Conservation (phyloP, 306 rosid species). For the Cucurbita maxima region DNA sequence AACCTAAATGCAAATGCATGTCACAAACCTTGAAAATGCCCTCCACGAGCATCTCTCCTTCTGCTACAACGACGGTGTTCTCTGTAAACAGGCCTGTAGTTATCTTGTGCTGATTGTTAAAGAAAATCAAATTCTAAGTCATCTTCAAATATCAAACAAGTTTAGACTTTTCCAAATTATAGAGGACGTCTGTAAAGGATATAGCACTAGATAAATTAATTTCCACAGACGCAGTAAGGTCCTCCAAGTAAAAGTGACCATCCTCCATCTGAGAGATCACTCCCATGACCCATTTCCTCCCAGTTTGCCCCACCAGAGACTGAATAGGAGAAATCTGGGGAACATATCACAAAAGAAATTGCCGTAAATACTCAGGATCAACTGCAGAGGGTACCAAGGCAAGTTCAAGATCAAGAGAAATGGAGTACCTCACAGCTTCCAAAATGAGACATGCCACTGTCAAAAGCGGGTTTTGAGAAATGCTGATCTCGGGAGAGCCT, state of each 20-base stretch:
- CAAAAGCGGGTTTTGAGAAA: conserved; percentile 74
- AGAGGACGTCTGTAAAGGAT: conserved; percentile 34
- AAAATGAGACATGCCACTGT: conserved; percentile 41
- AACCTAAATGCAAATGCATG: conserved; percentile 5
- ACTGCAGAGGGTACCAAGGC: background rate
- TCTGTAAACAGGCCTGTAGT: conserved; percentile 86
- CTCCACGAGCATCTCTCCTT: conserved; percentile 80
- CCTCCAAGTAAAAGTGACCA: conserved; percentile 78
- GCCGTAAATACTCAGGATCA: background rate
- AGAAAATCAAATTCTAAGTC: conserved; percentile 23
- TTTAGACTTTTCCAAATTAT: background rate
- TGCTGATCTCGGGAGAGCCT: conserved; percentile 76
- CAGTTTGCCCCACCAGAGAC: conserved; percentile 76
- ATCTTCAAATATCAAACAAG: background rate
- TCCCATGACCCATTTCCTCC: conserved; percentile 83
- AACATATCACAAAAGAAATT: conserved; percentile 4
- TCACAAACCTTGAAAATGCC: conserved; percentile 68
- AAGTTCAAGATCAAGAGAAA: background rate
- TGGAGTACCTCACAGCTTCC: conserved; percentile 78
- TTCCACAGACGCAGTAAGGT: conserved; percentile 68
- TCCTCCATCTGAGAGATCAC: conserved; percentile 81
- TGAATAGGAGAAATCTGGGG: conserved; percentile 88
- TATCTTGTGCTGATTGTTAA: conserved; percentile 78
- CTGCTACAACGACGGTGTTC: conserved; percentile 89
- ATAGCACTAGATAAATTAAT: conserved; percentile 62